These are phyloP conservation scores for Podila epicladia DNA, from an alignment of 192 early-diverging fungal genomes.

Conservation along the genomic window DNA sequence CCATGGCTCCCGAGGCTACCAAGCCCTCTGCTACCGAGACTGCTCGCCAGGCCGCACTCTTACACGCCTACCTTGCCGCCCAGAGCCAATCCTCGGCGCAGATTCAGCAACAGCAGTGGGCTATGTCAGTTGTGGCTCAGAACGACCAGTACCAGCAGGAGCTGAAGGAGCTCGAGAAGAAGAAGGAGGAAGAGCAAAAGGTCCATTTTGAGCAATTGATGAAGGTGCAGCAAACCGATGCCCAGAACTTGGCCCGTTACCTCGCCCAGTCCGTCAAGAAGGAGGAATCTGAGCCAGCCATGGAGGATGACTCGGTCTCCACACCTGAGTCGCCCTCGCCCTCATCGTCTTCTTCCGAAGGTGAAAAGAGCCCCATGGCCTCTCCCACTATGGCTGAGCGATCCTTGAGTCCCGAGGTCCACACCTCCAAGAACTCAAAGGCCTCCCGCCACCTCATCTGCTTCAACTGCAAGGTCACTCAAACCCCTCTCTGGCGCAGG, in stretches of 20 bases:
- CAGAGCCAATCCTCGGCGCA: constrained; percentile 16
- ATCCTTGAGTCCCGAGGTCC: background rate
- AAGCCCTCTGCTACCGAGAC: constrained; percentile 9
- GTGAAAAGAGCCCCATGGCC: constrained; percentile 25
- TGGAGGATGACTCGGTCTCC: constrained; percentile 30
- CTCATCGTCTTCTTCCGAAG: constrained; percentile 12
- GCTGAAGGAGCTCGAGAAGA: constrained; percentile 2
- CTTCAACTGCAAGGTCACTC: constrained; percentile 80
- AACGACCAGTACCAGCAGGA: constrained; percentile 6
- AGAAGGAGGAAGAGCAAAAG: constrained; percentile 11
- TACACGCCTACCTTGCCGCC: constrained; percentile 32
- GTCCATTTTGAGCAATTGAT: constrained; percentile 1
- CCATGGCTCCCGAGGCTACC: background rate
- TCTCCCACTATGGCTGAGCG: constrained; percentile 31
- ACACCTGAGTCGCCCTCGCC: constrained; percentile 35
- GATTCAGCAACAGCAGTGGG: constrained; percentile 21
- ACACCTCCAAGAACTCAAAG: constrained; percentile 17
- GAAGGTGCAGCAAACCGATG: constrained; percentile 27
- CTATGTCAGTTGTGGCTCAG: constrained; percentile 3
- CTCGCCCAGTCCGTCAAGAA: constrained; percentile 28
- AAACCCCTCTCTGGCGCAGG: constrained; percentile 84
- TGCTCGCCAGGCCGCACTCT: constrained; percentile 31
- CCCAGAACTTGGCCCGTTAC: constrained; percentile 32
- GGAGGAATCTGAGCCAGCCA: constrained; percentile 15
- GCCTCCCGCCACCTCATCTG: constrained; percentile 64